Conservation (phyloP, 2,329 filamentous ascomycete species). For the Coleophoma eucalyptorum region DNA sequence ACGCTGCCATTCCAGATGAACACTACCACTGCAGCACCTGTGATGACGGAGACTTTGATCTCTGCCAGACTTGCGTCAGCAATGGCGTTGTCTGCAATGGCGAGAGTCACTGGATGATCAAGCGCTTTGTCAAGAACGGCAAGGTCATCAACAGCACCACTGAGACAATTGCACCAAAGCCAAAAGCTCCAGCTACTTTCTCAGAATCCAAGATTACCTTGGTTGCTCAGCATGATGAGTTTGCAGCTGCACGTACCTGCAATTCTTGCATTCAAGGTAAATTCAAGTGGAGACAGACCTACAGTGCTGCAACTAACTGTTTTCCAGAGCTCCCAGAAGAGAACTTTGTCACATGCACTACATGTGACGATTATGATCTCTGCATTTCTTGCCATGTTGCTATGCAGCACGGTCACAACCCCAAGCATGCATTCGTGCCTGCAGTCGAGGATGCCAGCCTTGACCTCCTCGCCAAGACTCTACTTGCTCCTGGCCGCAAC, state of each 20-base stretch:
- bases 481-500: slow-evolving; percentile 77
- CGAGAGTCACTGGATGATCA: slow-evolving; percentile 88
- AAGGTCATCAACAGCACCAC: slow-evolving; percentile 81
- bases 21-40: slow-evolving; percentile 96
- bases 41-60: slow-evolving; percentile 89
- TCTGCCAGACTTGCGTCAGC: slow-evolving; percentile 78
- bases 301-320: slow-evolving; percentile 17
- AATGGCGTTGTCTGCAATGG: slow-evolving; percentile 74
- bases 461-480: slow-evolving; percentile 56
- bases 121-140: slow-evolving; percentile 77
- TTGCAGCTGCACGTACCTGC: slow-evolving; percentile 40
- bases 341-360: slow-evolving; percentile 79
- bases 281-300: slow-evolving; percentile 10
- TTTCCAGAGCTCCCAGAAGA: slow-evolving; percentile 55
- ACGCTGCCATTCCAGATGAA: slow-evolving; percentile 69
- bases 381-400: slow-evolving; percentile 77
- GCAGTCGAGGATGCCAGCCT: slow-evolving; percentile 61
- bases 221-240: slow-evolving; percentile 15
- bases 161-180: slow-evolving; percentile 70
- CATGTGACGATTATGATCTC: slow-evolving; percentile 88
- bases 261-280: slow-evolving; percentile 64
- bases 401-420: slow-evolving; percentile 85
- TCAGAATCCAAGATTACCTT: slow-evolving; percentile 21
- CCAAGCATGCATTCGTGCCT: slow-evolving; percentile 74
- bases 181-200: slow-evolving; percentile 13